Conservation (phyloP, 306 rosid genomes). For the Malus fusca region DNA sequence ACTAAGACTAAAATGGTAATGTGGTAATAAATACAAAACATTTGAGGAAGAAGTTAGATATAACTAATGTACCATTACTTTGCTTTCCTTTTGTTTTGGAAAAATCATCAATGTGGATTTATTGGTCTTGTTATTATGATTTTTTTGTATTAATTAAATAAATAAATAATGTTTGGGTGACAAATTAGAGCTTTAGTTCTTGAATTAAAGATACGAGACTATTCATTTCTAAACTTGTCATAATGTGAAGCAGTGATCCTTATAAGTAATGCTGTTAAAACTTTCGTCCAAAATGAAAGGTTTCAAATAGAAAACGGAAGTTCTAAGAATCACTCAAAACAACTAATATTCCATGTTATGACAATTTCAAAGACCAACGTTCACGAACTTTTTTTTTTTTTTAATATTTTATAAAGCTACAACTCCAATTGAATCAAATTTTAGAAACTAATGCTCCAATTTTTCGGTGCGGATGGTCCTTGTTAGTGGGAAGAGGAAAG, state of each 20-base stretch:
- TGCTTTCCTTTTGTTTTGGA: neutral
- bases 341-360: neutral
- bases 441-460: neutral
- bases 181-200: neutral
- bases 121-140: neutral
- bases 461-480: neutral
- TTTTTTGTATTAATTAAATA: neutral
- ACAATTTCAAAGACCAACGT: too few species aligned
- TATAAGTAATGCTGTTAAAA: too few species aligned
- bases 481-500: conserved; percentile 37
- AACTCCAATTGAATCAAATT: neutral
- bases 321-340: neutral
- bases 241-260: too few species aligned
- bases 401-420: too few species aligned
- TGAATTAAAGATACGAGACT: too few species aligned
- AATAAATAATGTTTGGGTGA: neutral
- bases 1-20: neutral
- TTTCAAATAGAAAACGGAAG: too few species aligned
- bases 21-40: neutral
- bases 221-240: too few species aligned
- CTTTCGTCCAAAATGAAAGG: too few species aligned
- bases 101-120: neutral
- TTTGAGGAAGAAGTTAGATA: neutral
- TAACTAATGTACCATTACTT: neutral
- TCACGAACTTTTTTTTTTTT: too few species aligned